These are phyloP conservation scores for Pisolithus tinctorius DNA, from an alignment of 768 basidiomycete species.

Conservation along the genomic window DNA sequence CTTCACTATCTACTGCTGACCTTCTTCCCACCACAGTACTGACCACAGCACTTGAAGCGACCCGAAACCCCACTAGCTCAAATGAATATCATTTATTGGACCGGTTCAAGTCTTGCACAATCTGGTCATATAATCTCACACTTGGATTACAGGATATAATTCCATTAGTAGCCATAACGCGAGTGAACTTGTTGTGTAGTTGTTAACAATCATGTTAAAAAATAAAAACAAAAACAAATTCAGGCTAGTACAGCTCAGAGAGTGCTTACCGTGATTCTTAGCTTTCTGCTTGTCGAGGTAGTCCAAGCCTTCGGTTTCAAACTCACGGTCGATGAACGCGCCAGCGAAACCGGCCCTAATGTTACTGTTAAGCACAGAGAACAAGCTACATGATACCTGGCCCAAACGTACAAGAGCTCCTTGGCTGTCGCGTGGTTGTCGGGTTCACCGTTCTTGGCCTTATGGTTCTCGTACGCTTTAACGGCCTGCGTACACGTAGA, in stretches of 20 bases:
- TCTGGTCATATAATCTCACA: background rate
- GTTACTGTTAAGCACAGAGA: background rate
- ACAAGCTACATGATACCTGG: background rate
- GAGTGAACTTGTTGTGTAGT: background rate
- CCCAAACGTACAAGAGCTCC: slow-evolving; percentile 3
- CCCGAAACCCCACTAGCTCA: background rate
- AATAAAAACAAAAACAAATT: background rate
- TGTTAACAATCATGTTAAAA: background rate
- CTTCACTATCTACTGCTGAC: too few relatives aligned
- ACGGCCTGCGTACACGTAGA: background rate
- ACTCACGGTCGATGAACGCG: slow-evolving; percentile 3
- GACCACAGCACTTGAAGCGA: background rate
- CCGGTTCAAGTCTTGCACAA: background rate
- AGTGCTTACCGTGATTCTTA: background rate
- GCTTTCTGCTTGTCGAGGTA: background rate
- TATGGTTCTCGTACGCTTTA: slow-evolving; percentile 6
- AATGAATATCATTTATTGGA: background rate
- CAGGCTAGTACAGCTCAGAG: background rate
- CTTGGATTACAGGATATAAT: too few relatives aligned
- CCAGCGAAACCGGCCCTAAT: slow-evolving; percentile 4
- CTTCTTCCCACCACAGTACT: background rate
- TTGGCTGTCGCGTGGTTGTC: slow-evolving; percentile 6
- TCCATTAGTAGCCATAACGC: background rate
- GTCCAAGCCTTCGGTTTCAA: slow-evolving; percentile 8
- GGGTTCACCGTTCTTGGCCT: background rate